Percentiles rank a stretch among this genome's conserved stretches.
phyloP scores from a whole-genome alignment of 2,329 filamentous ascomycete genomes.

The Didymellaceae sp. region DNA sequence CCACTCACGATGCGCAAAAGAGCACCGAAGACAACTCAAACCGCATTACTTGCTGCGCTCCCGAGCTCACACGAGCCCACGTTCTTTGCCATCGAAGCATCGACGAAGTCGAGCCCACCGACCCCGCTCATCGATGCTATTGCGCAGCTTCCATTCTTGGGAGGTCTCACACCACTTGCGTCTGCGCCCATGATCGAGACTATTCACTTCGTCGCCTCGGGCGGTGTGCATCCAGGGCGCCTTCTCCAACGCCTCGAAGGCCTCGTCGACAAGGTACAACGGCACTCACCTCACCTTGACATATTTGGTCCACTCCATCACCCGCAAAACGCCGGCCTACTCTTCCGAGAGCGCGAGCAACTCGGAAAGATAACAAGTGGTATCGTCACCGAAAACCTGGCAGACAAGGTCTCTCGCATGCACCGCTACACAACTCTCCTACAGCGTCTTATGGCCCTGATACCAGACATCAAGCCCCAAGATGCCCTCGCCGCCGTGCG shows the following conservation, averaged over 20 bases:
- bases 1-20: conserved; percentile 22
- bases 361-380: conserved; percentile 33
- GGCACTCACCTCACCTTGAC: conserved; percentile 31
- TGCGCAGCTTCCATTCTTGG: conserved; percentile 35
- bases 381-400: conserved; percentile 23
- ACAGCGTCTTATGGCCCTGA: conserved; percentile 38
- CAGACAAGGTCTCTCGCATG: conserved; percentile 38
- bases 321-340: conserved; percentile 27
- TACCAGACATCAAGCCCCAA: conserved; percentile 29
- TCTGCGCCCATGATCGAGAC: conserved; percentile 32
- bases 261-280: conserved; percentile 44
- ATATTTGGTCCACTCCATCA: conserved; percentile 41
- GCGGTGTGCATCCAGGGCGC: conserved; percentile 33
- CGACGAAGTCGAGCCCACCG: conserved; percentile 20
- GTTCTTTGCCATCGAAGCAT: conserved; percentile 30
- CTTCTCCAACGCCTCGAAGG: conserved; percentile 45
- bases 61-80: conserved; percentile 27
- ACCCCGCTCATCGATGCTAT: conserved; percentile 35
- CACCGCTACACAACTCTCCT: conserved; percentile 38
- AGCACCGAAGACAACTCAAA: conserved; percentile 16
- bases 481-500: conserved; percentile 29
- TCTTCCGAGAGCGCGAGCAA: conserved; percentile 39
- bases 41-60: conserved; percentile 30
- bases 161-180: conserved; percentile 37
- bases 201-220: conserved; percentile 36